Evolutionary conservation across 2,329 filamentous ascomycete genomes (phyloP).

Genomic region (Colletotrichum gigasporum): DNA sequence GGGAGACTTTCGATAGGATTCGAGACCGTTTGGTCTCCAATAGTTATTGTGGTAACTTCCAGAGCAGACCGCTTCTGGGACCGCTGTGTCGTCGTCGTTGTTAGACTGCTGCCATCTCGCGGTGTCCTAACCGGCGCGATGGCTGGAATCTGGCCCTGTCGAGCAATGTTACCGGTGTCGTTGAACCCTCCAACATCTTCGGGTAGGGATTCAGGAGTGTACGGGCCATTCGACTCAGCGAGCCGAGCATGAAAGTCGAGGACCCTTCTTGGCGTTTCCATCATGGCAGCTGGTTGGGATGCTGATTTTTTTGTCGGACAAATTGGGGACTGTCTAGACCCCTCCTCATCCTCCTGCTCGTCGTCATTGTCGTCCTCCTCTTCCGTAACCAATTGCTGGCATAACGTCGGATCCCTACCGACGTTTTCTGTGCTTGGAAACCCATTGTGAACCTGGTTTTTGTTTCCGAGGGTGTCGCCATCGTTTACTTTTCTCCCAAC

Average conservation of each 20-base stretch:
- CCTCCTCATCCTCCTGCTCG: not conserved
- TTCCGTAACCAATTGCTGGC: no score
- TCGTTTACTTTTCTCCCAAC: not conserved
- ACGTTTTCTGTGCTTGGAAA: no score
- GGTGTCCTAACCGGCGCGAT: conserved; percentile 10
- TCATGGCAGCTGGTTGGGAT: not conserved
- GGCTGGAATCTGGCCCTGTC: conserved; percentile 34
- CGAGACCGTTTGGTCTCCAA: conserved; percentile 74
- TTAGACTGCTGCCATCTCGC: not conserved
- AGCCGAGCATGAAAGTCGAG: conserved; percentile 47
- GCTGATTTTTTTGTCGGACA: not conserved
- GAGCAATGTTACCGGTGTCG: not conserved
- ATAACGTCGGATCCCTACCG: no score
- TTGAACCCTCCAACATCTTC: not conserved
- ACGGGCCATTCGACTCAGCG: conserved; percentile 39
- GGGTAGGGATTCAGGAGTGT: conserved; percentile 24
- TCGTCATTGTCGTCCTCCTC: no score
- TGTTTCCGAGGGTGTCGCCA: not conserved
- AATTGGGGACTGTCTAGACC: not conserved
- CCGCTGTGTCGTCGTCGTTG: not conserved
- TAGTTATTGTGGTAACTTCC: conserved; percentile 78
- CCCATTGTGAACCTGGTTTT: not conserved
- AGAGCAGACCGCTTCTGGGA: conserved; percentile 63
- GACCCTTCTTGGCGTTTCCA: conserved; percentile 36
- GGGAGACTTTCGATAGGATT: conserved; percentile 70